Conservation (phyloP, 2,329 filamentous ascomycete genomes). For the Cladobotryum protrusum region DNA sequence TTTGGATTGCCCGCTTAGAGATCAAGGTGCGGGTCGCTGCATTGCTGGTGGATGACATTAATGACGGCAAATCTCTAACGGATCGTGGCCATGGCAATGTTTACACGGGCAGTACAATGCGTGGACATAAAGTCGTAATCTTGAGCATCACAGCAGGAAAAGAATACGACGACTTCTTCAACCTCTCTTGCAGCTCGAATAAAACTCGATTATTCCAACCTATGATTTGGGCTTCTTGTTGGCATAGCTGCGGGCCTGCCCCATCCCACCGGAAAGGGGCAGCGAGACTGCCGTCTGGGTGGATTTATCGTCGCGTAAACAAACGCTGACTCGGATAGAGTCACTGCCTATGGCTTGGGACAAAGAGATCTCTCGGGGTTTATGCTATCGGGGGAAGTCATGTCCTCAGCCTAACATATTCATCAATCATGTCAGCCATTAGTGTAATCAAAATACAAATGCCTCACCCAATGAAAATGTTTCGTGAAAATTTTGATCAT, state of each 20-base stretch:
- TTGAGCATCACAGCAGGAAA: slow-evolving; percentile 29
- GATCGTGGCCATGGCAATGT: slow-evolving; percentile 29
- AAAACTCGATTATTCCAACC: slow-evolving; percentile 29
- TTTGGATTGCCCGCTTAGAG: slow-evolving; percentile 32
- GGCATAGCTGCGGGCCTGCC: slow-evolving; percentile 33
- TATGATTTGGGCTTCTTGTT: no score
- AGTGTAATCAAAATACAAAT: slow-evolving; percentile 22
- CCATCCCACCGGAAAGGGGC: slow-evolving; percentile 15
- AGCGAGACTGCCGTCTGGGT: slow-evolving; percentile 31
- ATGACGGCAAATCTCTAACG: slow-evolving; percentile 26
- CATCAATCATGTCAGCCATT: slow-evolving; percentile 28
- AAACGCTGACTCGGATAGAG: no score
- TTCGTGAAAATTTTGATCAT: slow-evolving; percentile 19
- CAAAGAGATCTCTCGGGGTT: slow-evolving; percentile 22
- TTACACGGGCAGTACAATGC: slow-evolving; percentile 29
- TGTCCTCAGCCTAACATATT: slow-evolving; percentile 22
- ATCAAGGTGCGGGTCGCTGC: slow-evolving; percentile 31
- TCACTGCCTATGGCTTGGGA: no score
- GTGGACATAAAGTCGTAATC: slow-evolving; percentile 32
- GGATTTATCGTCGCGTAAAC: slow-evolving; percentile 29
- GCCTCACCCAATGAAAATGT: slow-evolving; percentile 17
- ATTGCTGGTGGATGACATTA: slow-evolving; percentile 26
- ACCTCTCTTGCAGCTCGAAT: slow-evolving; percentile 29
- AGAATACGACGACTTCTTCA: slow-evolving; percentile 28
- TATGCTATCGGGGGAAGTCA: slow-evolving; percentile 20